Base-by-base conservation (phyloP, 768 basidiomycete genomes). In the Podaxis sp. region DNA sequence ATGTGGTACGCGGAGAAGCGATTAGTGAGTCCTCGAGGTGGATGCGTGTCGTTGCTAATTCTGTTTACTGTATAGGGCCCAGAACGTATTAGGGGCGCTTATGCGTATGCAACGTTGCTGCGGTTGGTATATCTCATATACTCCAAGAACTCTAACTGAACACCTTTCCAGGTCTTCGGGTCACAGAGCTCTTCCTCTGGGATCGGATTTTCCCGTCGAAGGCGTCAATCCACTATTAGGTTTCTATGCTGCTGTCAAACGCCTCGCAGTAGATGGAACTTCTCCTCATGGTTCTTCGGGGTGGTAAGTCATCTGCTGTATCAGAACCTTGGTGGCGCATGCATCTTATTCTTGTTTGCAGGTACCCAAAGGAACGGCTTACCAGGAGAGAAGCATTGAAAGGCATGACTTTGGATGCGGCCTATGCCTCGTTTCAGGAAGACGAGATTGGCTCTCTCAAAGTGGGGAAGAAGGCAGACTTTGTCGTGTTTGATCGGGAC, bases 121-220 rank as follows among this genome's bases (percentile, higher is more conserved):
- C 72, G 82, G 90, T 94, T 63, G 62, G 68, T 63, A 9, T 42
- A 51, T 19, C n/a, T 38, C n/a, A 52, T 30, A 9, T 28, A 19
- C 28, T 8, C 26, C 26, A 24, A 72, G 69, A 53, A 66, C 73
- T 2, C 88, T 89, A 11, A 77, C 72, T 4, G 74, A 76, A n/a
- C 74, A 81, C 0, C 72, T 87, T 13, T 81, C 24, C 44, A 62
- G 61, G 12, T 19, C 28, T 28, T 62, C 61, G 28, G 42, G 51
- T 48, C 42, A 62, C 19, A 48, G 17, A 11, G 36, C 19, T 26
- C 61, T 96, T 2, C 88, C 94, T 0, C 80, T 98, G 1, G 96
- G 96, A 2, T 93, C 94, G 2, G 96, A 98, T 73, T 97, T 98
- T 74, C 96, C 96, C 0, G 88, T 98, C 2, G 96, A 98, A 73